Evolutionary conservation across 495 filamentous ascomycete genomes (phyloP), one percentile per base, ranked within the genome.

Genomic region (Talaromyces trachyspermus): DNA sequence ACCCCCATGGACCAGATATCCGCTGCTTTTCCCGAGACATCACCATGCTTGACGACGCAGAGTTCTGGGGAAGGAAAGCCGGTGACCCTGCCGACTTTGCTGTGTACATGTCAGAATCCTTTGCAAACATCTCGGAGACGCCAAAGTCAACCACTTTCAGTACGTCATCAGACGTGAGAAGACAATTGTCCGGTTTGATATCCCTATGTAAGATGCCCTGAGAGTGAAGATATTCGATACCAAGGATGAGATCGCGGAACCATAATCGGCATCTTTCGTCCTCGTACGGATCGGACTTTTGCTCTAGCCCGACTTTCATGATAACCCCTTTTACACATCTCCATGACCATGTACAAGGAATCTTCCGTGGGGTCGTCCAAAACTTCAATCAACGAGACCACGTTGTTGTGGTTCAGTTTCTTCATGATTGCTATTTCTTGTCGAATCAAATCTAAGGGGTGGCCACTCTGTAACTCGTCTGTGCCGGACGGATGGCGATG

Each of bases 1-100:
- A 96, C 84, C 6, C 92, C 92, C 94, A 98, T 98, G 0, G 94
- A 95, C 92, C 92, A 98, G 23, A 97, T 85, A 66, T 98, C 92
- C 5, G 89, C 88, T 3, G 92, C 89, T 57, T 78, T 87, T 18
- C 92, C 92, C 3, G 84, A 87, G 1, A 97, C 82, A 54, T 89
- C 81, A 9, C 91, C 91, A 60, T 96, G 92, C 48, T 79, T 90
- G 6, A 80, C 82, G 27, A 92, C 81, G 57, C 92, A 98, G 19
- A 98, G 63, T 64, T 98, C 92, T 2, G 92, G 92, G 92, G 89
- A 27, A 97, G 74, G 60, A 98, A 98, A 7, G 92, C 94, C 3
- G 92, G 92, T 6, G 90, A 95, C 9, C 92, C 92, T 19, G 90
- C 92, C 6, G 89, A 89, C 61, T 96, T 98, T 17, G 85, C 85